phyloP scores from a whole-genome alignment of 2,329 filamentous ascomycete species.

The Alternaria sp. region DNA sequence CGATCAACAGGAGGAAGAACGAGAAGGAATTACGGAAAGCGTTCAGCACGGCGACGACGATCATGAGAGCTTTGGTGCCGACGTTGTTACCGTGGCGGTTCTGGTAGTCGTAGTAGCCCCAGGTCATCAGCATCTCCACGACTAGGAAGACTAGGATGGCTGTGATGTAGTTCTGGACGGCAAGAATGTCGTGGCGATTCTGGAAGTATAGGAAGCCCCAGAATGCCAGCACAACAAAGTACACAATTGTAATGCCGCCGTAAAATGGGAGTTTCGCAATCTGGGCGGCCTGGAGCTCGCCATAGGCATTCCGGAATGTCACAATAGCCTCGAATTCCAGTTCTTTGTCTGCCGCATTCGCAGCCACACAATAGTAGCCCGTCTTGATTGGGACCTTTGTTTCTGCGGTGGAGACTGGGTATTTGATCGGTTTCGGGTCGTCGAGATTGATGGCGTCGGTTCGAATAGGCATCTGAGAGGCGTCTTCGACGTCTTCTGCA shows the following conservation, averaged over 20 bases:
- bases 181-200: constrained; percentile 89
- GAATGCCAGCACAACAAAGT: constrained; percentile 83
- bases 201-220: constrained; percentile 97
- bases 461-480: constrained; percentile 73
- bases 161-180: constrained; percentile 98
- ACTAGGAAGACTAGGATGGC: constrained; percentile 94
- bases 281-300: constrained; percentile 91
- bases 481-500: constrained; percentile 73
- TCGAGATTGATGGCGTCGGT: constrained; percentile 85
- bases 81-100: constrained; percentile 87
- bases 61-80: constrained; percentile 82
- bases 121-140: constrained; percentile 96
- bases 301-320: constrained; percentile 94
- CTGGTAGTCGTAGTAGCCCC: constrained; percentile 97
- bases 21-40: constrained; percentile 96
- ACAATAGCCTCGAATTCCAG: constrained; percentile 78
- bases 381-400: constrained; percentile 64
- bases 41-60: constrained; percentile 91
- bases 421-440: constrained; percentile 75
- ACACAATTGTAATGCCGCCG: constrained; percentile 89
- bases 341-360: constrained; percentile 69
- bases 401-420: constrained; percentile 66
- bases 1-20: constrained; percentile 96
- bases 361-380: constrained; percentile 94
- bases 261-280: constrained; percentile 98